Evolutionary conservation across 257 asterid species (phyloP).

Genomic region (Rhazya stricta): DNA sequence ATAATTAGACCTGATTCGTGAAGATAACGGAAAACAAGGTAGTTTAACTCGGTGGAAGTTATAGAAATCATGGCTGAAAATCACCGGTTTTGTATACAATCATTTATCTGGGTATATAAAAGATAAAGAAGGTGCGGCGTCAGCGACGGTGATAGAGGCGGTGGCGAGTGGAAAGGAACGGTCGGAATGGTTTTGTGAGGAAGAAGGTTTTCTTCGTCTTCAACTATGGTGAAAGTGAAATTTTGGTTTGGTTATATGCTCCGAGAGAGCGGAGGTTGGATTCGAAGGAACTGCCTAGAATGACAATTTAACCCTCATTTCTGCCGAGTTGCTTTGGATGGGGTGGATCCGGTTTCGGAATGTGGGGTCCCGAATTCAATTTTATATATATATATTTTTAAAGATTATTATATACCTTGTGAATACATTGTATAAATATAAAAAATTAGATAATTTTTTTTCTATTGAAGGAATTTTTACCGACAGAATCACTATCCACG

Average conservation of each 20-base stretch:
- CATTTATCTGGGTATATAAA: background rate
- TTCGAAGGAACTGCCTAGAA: background rate
- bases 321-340: background rate
- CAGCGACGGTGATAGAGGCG: background rate
- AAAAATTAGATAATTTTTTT: no score
- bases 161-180: background rate
- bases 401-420: no score
- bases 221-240: background rate
- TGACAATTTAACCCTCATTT: background rate
- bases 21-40: constrained; percentile 84
- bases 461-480: no score
- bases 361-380: background rate
- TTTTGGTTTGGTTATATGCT: background rate
- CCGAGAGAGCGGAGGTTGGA: background rate
- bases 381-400: no score
- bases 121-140: background rate
- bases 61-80: constrained; percentile 37
- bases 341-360: background rate
- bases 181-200: background rate
- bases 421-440: no score
- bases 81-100: background rate
- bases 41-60: constrained; percentile 74
- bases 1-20: constrained; percentile 69
- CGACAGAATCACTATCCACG: no score
- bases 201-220: background rate